These are phyloP conservation scores for Rosa hybrid DNA, from an alignment of 331 rosid species.

Conservation along the genomic window DNA sequence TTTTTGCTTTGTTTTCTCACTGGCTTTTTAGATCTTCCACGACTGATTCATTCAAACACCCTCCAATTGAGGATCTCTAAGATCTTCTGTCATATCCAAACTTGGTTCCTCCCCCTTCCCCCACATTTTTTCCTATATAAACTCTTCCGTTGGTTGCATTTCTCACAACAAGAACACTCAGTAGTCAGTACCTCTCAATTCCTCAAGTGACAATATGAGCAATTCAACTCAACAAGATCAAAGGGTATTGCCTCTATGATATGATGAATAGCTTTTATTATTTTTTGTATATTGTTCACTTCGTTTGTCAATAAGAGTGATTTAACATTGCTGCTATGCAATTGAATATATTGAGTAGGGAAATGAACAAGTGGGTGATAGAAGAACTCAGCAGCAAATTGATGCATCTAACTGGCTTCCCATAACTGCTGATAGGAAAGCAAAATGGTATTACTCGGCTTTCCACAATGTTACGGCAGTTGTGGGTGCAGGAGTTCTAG, in stretches of 20 bases:
- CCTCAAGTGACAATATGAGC: not conserved
- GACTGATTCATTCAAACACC: slow-evolving; percentile 18
- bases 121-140: not conserved
- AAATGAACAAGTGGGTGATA: not conserved
- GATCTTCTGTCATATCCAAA: not conserved
- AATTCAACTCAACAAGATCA: not conserved
- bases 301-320: not conserved
- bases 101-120: too few species aligned
- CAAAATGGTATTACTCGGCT: slow-evolving; percentile 46
- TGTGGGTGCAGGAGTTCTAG: slow-evolving; percentile 45
- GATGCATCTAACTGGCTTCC: slow-evolving; percentile 38
- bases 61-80: slow-evolving; percentile 18
- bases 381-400: not conserved
- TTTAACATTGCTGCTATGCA: not conserved
- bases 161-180: not conserved
- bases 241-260: not conserved
- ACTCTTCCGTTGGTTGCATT: not conserved
- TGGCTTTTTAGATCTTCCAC: not conserved
- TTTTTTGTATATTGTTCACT: not conserved
- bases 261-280: not conserved
- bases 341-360: not conserved
- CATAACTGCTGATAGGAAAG: slow-evolving; percentile 35
- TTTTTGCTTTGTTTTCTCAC: not conserved
- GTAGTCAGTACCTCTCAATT: not conserved
- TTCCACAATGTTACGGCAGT: slow-evolving; percentile 43